These are phyloP conservation scores for Floccularia luteovirens DNA, from an alignment of 768 basidiomycete species.

Conservation along the genomic window DNA sequence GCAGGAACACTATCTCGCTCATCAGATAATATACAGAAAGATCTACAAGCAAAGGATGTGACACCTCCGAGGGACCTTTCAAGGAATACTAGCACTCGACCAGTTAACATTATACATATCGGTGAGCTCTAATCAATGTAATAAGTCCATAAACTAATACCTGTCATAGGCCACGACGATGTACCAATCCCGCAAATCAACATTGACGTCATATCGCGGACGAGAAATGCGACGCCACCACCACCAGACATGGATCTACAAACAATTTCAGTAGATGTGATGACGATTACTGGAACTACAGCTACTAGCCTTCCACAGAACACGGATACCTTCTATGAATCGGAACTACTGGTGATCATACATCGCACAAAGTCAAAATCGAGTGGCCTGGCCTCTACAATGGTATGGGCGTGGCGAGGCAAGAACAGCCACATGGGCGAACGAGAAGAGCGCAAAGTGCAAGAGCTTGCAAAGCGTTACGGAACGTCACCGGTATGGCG, in stretches of 20 bases:
- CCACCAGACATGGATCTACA: constrained; percentile 24
- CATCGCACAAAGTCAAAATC: constrained; percentile 59
- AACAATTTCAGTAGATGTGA: constrained; percentile 70
- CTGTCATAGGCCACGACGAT: not conserved
- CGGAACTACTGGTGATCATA: constrained; percentile 61
- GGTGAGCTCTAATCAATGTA: not conserved
- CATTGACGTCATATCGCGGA: constrained; percentile 35
- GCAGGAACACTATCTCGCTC: constrained; percentile 40
- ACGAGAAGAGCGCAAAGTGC: constrained; percentile 56
- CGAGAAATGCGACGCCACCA: constrained; percentile 10
- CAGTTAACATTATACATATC: not conserved
- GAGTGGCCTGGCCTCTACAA: constrained; percentile 60
- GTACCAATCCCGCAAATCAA: constrained; percentile 38
- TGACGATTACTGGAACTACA: constrained; percentile 47
- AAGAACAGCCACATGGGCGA: constrained; percentile 44
- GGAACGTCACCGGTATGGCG: constrained; percentile 57
- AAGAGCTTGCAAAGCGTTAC: constrained; percentile 69
- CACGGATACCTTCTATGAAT: constrained; percentile 60
- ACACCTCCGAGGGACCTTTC: not conserved
- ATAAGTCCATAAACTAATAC: not conserved
- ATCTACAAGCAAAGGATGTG: not conserved
- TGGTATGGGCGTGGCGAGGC: constrained; percentile 76
- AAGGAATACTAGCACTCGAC: not conserved
- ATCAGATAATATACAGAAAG: not conserved
- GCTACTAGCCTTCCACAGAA: constrained; percentile 38